Base-by-base conservation (phyloP, 805 yeast species). In the Cyberlindnera suaveolens region DNA sequence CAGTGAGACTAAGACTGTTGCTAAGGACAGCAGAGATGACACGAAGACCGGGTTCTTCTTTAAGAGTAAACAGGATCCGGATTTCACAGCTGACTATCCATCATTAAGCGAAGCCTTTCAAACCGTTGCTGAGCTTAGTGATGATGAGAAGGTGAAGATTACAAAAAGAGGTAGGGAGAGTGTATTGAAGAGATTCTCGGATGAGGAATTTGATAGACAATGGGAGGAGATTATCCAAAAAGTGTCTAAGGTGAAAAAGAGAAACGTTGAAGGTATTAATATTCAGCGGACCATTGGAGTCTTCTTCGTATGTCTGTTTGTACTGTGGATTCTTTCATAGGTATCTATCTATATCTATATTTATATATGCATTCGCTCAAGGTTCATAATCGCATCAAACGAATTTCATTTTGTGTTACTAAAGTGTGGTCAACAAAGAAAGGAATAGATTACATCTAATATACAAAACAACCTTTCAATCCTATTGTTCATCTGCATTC, bases 1-100 rank as follows among this genome's bases (percentile, higher is more conserved):
- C 45, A 44, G 58, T 1, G 45, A 52, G 3, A 42, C 48, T 4
- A 50, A 62, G n/a, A 44, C 44, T n/a, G 64, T 63, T 43, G 51
- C 51, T 5, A 38, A 33, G 3, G 47, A 44, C 13, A 64, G 58
- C 18, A 62, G 59, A n/a, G 63, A 65, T 58, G 58, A 64, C 19
- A 68, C 72, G 13, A 75, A 76, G 44, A 72, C 87, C 0, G 98
- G 98, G 0, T 83, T 85, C 55, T 84, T 89, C 61, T 93, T 91
- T 68, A 78, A 74, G 48, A 78, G 82, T 50, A 62, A 64, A 11
- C 61, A 62, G 6, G 97, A 90, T 58, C 95, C 96, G 1, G 96
- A 86, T 60, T 82, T 58, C 53, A 44, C 45, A 27, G 46, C 53
- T 45, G 18, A 45, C 46, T 29, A 60, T 50, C 75, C 78, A 41